Evolutionary conservation across 1,139 yeast genomes (phyloP).

Genomic region (Saccharomyces hybrid): DNA sequence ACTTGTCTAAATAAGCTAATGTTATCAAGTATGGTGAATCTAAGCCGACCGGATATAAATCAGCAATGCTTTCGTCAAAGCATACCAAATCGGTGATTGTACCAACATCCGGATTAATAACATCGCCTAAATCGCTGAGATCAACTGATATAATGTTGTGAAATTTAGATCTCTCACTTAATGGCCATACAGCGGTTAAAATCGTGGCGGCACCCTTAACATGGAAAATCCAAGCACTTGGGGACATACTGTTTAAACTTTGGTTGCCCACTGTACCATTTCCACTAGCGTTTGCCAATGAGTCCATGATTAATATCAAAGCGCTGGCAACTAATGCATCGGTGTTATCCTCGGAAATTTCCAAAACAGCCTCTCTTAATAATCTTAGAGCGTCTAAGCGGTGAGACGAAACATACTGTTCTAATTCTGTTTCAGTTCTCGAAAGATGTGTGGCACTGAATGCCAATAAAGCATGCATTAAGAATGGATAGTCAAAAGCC

Average conservation of each 20-base stretch:
- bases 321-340: conserved; percentile 93
- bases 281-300: conserved; percentile 65
- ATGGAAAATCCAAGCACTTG: conserved; percentile 94
- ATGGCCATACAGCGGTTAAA: conserved; percentile 88
- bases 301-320: conserved; percentile 79
- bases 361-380: conserved; percentile 75
- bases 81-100: conserved; percentile 60
- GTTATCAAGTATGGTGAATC: conserved; percentile 82
- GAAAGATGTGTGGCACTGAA: conserved; percentile 88
- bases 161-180: conserved; percentile 69
- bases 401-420: conserved; percentile 78
- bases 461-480: conserved; percentile 86
- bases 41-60: conserved; percentile 75
- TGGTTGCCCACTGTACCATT: background rate
- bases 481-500: conserved; percentile 80
- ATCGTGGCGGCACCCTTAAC: conserved; percentile 96
- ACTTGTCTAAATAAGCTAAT: conserved; percentile 74
- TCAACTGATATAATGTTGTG: conserved; percentile 74
- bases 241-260: conserved; percentile 45
- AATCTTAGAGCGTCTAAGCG: conserved; percentile 78
- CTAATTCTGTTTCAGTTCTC: conserved; percentile 66
- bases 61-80: conserved; percentile 78
- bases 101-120: conserved; percentile 42
- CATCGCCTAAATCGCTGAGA: conserved; percentile 70
- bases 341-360: conserved; percentile 75